Evolutionary conservation across 352 stramenopile genomes (phyloP), one percentile per base, ranked within the genome.

Genomic region (Pilasporangium apinafurcum): DNA sequence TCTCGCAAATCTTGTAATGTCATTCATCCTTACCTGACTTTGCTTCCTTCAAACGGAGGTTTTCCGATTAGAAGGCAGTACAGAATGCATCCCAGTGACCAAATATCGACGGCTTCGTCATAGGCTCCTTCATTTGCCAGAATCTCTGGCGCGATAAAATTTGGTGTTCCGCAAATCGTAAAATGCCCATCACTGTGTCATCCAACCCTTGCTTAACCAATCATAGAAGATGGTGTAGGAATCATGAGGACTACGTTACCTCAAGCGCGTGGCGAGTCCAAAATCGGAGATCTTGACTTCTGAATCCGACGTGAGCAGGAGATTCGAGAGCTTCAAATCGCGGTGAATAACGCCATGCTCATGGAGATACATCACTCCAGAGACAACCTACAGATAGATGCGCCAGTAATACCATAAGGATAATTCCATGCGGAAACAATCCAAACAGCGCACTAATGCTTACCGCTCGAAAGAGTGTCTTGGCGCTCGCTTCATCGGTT

Each of bases 121-220:
- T 91, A 89, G 8, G 69, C 47, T 8, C 54, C 29, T 4, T 42
- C 37, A 7, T 53, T 57, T n/a, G 44, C 51, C n/a, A 92, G 49
- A 5, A 92, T 59, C 49, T 92, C 77, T 1, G 77, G 77, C 1
- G 78, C 81, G 43, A 92, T 86, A 42, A 88, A 92, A 41, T 92
- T 92, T 3, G 81, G 81, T 35, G 81, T 92, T 2, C 77, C 81
- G 38, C 77, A 92, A 39, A 90, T 80, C 2, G 81, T 91, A 34
- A 50, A 47, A 46, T 86, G 65, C 3, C 73, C 61, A 5, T 81
- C 70, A 35, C 60, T 81, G 45, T 29, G 5, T 40, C 43, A n/a
- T 39, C 25, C 17, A 20, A 65, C 24, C 26, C 34, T n/a, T n/a
- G 28, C 36, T 51, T 25, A 17, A 53, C 9, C 16, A 22, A 9